These are phyloP conservation scores for Lachnellula occidentalis DNA, from an alignment of 2,329 filamentous ascomycete genomes.

Conservation along the genomic window DNA sequence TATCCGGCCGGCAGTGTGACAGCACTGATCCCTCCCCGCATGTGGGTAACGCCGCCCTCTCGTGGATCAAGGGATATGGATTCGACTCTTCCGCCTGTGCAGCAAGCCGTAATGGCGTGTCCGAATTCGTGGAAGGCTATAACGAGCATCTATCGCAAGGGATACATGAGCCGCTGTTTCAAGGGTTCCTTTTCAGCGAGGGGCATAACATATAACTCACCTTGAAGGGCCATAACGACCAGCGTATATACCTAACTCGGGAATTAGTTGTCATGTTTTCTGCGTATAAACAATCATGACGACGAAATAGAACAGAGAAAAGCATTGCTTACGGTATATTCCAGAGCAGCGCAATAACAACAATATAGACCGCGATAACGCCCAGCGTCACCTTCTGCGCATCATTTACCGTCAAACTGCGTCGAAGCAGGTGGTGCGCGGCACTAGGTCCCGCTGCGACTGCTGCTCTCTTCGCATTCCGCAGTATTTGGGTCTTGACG, in stretches of 20 bases:
- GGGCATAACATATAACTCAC: constrained; percentile 34
- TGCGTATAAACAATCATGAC: too few relatives aligned
- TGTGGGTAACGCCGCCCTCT: constrained; percentile 74
- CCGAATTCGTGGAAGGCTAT: constrained; percentile 80
- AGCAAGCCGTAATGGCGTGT: constrained; percentile 66
- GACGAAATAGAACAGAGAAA: too few relatives aligned
- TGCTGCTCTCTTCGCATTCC: constrained; percentile 8
- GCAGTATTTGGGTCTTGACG: neutral
- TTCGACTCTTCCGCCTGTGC: constrained; percentile 68
- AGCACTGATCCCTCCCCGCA: constrained; percentile 65
- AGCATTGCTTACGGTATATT: constrained; percentile 50
- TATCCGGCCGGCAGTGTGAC: constrained; percentile 74
- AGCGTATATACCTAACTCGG: constrained; percentile 51
- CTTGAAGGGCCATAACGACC: constrained; percentile 77
- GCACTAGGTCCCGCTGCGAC: constrained; percentile 15
- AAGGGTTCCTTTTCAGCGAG: neutral
- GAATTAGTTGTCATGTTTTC: too few relatives aligned
- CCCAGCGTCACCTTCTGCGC: constrained; percentile 68
- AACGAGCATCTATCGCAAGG: constrained; percentile 61
- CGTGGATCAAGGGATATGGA: constrained; percentile 69
- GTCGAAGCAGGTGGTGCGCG: constrained; percentile 14
- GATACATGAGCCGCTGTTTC: constrained; percentile 1
- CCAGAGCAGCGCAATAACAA: constrained; percentile 71
- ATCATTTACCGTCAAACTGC: constrained; percentile 40
- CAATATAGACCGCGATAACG: constrained; percentile 65